A percentile compares a stretch with the other conserved stretches of the same genome.
These are phyloP conservation scores for Irpex lacteus DNA, from an alignment of 1,284 basidiomycete species.

Conservation along the genomic window DNA sequence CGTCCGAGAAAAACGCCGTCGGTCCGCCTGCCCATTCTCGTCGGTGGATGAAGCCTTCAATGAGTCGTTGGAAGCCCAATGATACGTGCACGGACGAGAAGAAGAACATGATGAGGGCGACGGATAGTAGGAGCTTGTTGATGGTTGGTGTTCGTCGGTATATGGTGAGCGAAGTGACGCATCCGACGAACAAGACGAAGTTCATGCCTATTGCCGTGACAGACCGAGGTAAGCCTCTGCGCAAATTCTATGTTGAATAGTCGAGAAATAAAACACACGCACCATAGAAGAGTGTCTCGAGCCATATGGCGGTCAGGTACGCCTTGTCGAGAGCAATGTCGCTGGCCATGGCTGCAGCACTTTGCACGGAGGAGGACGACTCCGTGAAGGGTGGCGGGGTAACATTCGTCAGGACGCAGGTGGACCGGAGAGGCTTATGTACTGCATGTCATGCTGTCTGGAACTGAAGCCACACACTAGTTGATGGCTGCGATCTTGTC, in stretches of 20 bases:
- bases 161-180: conserved; percentile 32
- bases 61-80: conserved; percentile 36
- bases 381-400: neutral
- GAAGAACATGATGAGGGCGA: conserved; percentile 34
- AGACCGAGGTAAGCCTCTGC: neutral
- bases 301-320: conserved; percentile 35
- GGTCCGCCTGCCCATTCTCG: conserved; percentile 33
- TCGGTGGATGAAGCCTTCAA: conserved; percentile 35
- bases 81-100: conserved; percentile 37
- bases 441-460: neutral
- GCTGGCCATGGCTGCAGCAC: conserved; percentile 18
- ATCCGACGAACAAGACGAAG: conserved; percentile 33
- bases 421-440: neutral
- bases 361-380: neutral
- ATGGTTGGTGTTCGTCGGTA: conserved; percentile 28
- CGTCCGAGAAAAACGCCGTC: conserved; percentile 35
- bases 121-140: conserved; percentile 30
- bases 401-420: neutral
- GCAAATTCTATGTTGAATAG: neutral
- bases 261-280: conserved; percentile 6
- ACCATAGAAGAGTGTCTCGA: conserved; percentile 36
- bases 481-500: neutral
- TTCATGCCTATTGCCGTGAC: conserved; percentile 29
- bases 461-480: neutral
- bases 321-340: conserved; percentile 32